Conservation (phyloP, 805 yeast species). For the Suhomyces emberorum region DNA sequence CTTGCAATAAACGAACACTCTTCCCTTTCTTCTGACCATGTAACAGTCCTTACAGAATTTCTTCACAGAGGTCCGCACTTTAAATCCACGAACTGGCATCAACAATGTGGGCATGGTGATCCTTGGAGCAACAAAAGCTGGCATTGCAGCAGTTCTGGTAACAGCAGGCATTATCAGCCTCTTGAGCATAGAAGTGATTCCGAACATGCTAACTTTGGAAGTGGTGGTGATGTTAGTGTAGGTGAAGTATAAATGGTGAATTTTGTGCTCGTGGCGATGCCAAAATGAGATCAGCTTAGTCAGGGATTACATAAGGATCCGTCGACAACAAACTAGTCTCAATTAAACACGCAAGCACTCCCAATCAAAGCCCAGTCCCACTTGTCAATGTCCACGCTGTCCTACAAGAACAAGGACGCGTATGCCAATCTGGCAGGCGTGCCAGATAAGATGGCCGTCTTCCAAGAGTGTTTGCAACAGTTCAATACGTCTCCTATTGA, state of each 20-base stretch:
- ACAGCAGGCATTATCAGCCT: constrained; percentile 13
- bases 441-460: constrained; percentile 96
- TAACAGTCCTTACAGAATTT: constrained; percentile 88
- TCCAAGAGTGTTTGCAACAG: constrained; percentile 89
- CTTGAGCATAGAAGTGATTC: constrained; percentile 15
- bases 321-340: constrained; percentile 6
- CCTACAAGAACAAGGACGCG: constrained; percentile 83
- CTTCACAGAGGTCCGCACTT: constrained; percentile 89
- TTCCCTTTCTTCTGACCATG: constrained; percentile 91
- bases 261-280: too few relatives aligned
- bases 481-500: constrained; percentile 90
- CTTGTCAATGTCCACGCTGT: constrained; percentile 66
- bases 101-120: constrained; percentile 8
- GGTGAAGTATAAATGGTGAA: neutral
- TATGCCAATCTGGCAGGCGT: constrained; percentile 48
- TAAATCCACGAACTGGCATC: constrained; percentile 44
- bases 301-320: neutral
- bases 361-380: neutral
- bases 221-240: too few relatives aligned
- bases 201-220: too few relatives aligned
- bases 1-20: constrained; percentile 91
- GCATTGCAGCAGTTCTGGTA: constrained; percentile 8
- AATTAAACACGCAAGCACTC: constrained; percentile 15
- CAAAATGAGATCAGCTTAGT: constrained; percentile 3
- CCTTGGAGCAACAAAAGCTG: constrained; percentile 10